Percentiles rank a stretch among this genome's conserved stretches.
These are phyloP conservation scores for Aspergillus biplanus DNA, from an alignment of 495 filamentous ascomycete species.

Conservation along the genomic window DNA sequence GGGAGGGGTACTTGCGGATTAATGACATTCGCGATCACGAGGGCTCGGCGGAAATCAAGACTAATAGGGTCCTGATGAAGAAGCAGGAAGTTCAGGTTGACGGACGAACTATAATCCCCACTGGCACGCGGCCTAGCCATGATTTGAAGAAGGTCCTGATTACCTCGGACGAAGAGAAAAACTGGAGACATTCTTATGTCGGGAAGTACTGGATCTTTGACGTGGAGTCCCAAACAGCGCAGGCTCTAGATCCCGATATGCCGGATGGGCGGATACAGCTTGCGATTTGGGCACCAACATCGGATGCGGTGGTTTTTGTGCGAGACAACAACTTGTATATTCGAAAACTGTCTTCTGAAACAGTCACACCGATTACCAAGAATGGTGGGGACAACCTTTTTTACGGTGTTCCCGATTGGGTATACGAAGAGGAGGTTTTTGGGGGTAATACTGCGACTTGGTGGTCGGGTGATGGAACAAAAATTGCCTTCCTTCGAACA, in stretches of 20 bases:
- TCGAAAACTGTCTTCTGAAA: constrained; percentile 64
- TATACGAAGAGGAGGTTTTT: constrained; percentile 97
- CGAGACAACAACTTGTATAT: constrained; percentile 86
- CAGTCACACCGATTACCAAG: constrained; percentile 73
- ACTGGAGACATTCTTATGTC: constrained; percentile 88
- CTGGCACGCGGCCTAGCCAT: constrained; percentile 72
- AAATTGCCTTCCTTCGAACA: constrained; percentile 86
- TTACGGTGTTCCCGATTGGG: constrained; percentile 98
- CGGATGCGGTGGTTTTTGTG: constrained; percentile 83
- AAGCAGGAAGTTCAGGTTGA: constrained; percentile 60
- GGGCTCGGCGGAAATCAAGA: background rate
- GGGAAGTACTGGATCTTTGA: constrained; percentile 93
- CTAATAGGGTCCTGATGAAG: constrained; percentile 74
- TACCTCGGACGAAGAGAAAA: constrained; percentile 66
- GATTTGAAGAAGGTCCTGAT: constrained; percentile 85
- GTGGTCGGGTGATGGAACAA: constrained; percentile 90
- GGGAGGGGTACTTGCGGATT: constrained; percentile 77
- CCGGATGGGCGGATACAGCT: constrained; percentile 74
- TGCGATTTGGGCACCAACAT: constrained; percentile 86
- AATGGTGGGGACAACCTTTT: constrained; percentile 88
- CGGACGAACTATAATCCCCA: constrained; percentile 53
- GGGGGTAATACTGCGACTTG: constrained; percentile 79
- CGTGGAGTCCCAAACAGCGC: constrained; percentile 75
- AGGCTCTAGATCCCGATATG: constrained; percentile 75
- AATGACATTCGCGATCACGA: constrained; percentile 74